A percentile compares a stretch with the other conserved stretches of the same genome.
phyloP scores from a whole-genome alignment of 2,329 filamentous ascomycete species.

The Fonsecaea multimorphosa region DNA sequence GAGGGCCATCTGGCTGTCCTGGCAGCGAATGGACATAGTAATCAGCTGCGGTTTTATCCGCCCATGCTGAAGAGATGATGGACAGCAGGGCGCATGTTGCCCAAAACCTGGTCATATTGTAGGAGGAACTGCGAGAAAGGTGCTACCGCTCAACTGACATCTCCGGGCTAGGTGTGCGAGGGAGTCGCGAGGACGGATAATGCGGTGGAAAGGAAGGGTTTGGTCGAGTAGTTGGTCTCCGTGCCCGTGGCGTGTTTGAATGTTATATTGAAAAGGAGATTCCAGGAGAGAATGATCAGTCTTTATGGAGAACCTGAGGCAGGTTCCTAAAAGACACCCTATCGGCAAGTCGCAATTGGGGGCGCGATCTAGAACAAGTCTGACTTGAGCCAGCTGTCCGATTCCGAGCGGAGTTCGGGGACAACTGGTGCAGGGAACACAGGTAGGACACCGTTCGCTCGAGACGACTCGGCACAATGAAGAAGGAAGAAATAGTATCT shows the following conservation, averaged over 20 bases:
- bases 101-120: slow-evolving; percentile 26
- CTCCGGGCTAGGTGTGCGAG: slow-evolving; percentile 13
- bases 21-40: slow-evolving; percentile 89
- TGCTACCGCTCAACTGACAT: slow-evolving; percentile 31
- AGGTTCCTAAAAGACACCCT: not conserved
- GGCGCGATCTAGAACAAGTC: not conserved
- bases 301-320: not conserved
- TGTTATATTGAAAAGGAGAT: not conserved
- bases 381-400: not conserved
- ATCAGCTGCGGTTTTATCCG: slow-evolving; percentile 72
- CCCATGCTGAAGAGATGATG: slow-evolving; percentile 38
- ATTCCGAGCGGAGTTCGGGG: not conserved
- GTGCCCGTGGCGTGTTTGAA: not conserved
- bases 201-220: not conserved
- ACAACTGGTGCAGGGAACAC: not conserved
- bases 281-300: not conserved
- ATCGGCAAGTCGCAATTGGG: not conserved
- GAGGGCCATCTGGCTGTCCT: slow-evolving; percentile 76
- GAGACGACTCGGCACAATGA: not conserved
- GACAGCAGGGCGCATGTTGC: slow-evolving; percentile 23
- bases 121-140: slow-evolving; percentile 2
- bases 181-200: not conserved
- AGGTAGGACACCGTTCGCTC: not conserved
- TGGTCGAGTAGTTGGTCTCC: not conserved
- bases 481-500: not conserved